Conservation (phyloP, 2,329 filamentous ascomycete genomes). For the Rhynchosporium agropyri region DNA sequence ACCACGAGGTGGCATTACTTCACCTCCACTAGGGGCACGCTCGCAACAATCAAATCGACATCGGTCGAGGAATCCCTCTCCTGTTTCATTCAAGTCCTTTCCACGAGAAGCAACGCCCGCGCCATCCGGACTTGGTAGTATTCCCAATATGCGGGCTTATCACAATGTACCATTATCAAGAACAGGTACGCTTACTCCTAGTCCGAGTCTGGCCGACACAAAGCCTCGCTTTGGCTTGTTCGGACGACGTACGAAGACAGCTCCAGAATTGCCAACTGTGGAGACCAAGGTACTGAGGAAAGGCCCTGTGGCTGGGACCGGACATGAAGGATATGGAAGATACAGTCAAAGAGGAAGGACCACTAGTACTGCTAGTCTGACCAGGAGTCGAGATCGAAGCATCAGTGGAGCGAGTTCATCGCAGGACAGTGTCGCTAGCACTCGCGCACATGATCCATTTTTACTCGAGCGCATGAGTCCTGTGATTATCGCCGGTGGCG, state of each 20-base stretch:
- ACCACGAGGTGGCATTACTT: slow-evolving; percentile 26
- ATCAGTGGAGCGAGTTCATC: slow-evolving; percentile 48
- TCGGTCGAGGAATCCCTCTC: slow-evolving; percentile 42
- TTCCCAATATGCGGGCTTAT: slow-evolving; percentile 38
- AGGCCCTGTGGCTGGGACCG: slow-evolving; percentile 88
- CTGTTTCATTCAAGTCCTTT: slow-evolving; percentile 41
- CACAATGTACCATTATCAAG: slow-evolving; percentile 37
- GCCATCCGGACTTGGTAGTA: slow-evolving; percentile 39
- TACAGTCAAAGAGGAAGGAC: slow-evolving; percentile 65
- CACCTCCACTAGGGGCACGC: slow-evolving; percentile 39
- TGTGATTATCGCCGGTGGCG: slow-evolving; percentile 64
- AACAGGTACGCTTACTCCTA: slow-evolving; percentile 50
- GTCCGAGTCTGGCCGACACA: slow-evolving; percentile 59
- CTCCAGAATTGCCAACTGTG: slow-evolving; percentile 49
- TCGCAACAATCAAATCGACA: slow-evolving; percentile 42
- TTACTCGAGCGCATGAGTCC: slow-evolving; percentile 64
- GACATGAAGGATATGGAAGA: slow-evolving; percentile 82
- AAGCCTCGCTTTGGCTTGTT: slow-evolving; percentile 77
- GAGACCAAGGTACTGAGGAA: slow-evolving; percentile 65
- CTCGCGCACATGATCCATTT: slow-evolving; percentile 56
- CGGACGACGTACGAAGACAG: slow-evolving; percentile 68
- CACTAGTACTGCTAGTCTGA: slow-evolving; percentile 55
- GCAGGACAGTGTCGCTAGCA: slow-evolving; percentile 54
- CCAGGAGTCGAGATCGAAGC: slow-evolving; percentile 46
- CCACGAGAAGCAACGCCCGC: slow-evolving; percentile 37